Percentiles rank a stretch among this genome's conserved stretches.
Evolutionary conservation across 768 basidiomycete species (phyloP).

Genomic region (Xerocomus brunneocitrinus): DNA sequence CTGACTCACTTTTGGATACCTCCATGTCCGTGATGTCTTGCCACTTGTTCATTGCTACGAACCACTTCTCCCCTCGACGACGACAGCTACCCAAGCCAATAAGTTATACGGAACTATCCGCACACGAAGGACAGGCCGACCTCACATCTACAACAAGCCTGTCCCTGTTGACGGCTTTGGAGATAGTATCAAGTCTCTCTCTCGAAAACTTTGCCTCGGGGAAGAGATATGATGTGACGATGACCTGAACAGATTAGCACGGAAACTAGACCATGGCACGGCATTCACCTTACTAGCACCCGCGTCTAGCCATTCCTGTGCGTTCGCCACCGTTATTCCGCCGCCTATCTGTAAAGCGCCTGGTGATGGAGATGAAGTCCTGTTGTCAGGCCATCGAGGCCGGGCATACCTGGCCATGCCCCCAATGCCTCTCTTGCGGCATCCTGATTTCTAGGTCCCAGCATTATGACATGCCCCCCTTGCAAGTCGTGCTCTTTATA

Average conservation of each 20-base stretch:
- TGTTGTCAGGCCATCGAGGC: slow-evolving; percentile 4
- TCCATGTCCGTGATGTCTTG: slow-evolving; percentile 94
- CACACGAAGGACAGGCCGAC: slow-evolving; percentile 36
- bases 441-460: slow-evolving; percentile 83
- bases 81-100: slow-evolving; percentile 61
- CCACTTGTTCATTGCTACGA: slow-evolving; percentile 99
- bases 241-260: slow-evolving; percentile 55
- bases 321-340: slow-evolving; percentile 81
- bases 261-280: background rate
- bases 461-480: slow-evolving; percentile 95
- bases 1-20: slow-evolving; percentile 64
- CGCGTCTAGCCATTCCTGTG: slow-evolving; percentile 74
- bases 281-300: slow-evolving; percentile 82
- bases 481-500: slow-evolving; percentile 65
- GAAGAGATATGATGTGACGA: slow-evolving; percentile 96
- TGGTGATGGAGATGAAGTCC: slow-evolving; percentile 24
- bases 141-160: slow-evolving; percentile 91
- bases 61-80: slow-evolving; percentile 69
- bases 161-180: slow-evolving; percentile 71
- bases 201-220: slow-evolving; percentile 76
- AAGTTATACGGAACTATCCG: background rate
- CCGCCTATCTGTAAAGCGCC: slow-evolving; percentile 90
- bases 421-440: slow-evolving; percentile 82
- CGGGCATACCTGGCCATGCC: slow-evolving; percentile 70
- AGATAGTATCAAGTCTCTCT: slow-evolving; percentile 61